Percentiles rank a stretch among this genome's conserved stretches.
phyloP scores from a whole-genome alignment of 2,329 filamentous ascomycete genomes.

The Calonectria pteridis region DNA sequence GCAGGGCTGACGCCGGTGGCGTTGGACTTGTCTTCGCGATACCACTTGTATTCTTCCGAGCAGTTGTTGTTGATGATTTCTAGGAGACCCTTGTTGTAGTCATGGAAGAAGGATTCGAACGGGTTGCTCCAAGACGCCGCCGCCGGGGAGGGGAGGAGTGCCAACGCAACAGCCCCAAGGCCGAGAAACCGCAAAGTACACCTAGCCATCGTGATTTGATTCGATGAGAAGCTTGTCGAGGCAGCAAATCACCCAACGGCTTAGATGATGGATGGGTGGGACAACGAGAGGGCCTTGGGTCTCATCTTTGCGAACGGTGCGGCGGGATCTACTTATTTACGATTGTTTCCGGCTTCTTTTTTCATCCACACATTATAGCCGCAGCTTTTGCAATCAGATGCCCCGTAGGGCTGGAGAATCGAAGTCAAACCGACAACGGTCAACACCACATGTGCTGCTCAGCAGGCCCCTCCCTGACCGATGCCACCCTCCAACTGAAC shows the following conservation, averaged over 20 bases:
- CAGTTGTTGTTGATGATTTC: slow-evolving; percentile 18
- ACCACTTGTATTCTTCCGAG: slow-evolving; percentile 10
- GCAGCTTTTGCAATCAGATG: not conserved
- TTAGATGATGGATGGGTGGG: not conserved
- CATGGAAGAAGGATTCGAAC: slow-evolving; percentile 11
- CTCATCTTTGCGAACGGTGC: not conserved
- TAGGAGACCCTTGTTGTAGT: slow-evolving; percentile 11
- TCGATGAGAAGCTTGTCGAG: too few species aligned
- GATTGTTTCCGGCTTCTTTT: not conserved
- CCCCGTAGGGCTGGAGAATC: not conserved
- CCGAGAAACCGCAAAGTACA: not conserved
- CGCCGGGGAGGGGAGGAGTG: slow-evolving; percentile 1
- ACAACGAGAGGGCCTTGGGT: too few species aligned
- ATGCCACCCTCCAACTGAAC: not conserved
- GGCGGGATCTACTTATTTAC: not conserved
- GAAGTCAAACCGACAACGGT: not conserved
- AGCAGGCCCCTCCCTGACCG: not conserved
- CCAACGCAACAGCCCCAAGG: slow-evolving; percentile 2
- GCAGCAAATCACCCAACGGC: not conserved
- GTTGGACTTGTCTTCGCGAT: not conserved
- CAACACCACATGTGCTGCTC: not conserved
- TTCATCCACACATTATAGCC: not conserved
- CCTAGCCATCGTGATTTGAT: not conserved
- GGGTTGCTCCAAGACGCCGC: slow-evolving; percentile 13
- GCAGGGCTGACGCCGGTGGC: not conserved